Percentiles rank a stretch among this genome's conserved stretches.
Evolutionary conservation across 2,329 filamentous ascomycete species (phyloP).

Genomic region (Huntiella bhutanensis): DNA sequence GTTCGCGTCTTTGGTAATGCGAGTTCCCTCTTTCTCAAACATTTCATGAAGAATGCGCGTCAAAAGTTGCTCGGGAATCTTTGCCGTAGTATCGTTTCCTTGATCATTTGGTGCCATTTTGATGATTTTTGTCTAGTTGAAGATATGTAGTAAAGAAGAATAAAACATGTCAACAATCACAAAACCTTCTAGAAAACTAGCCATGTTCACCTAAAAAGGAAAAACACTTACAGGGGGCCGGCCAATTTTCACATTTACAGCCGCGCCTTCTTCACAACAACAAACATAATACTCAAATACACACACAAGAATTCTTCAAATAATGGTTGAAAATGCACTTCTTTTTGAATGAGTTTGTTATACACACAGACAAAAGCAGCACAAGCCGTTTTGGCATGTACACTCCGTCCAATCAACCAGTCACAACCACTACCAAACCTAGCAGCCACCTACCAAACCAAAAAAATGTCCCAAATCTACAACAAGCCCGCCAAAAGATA

Average conservation of each 20-base stretch:
- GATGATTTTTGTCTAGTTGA: too few relatives aligned
- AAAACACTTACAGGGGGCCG: too few relatives aligned
- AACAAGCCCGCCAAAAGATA: neutral
- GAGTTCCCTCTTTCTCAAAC: conserved; percentile 52
- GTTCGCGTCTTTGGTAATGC: conserved; percentile 62
- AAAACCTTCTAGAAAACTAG: too few relatives aligned
- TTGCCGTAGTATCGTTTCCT: conserved; percentile 9
- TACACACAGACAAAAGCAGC: conserved; percentile 10
- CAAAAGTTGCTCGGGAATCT: conserved; percentile 55
- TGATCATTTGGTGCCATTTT: too few relatives aligned
- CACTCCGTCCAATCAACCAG: conserved; percentile 7
- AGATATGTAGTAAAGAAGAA: too few relatives aligned
- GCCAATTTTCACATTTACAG: neutral
- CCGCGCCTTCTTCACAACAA: neutral
- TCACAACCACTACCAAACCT: conserved; percentile 2
- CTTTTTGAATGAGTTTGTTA: conserved; percentile 9
- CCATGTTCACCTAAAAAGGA: too few relatives aligned
- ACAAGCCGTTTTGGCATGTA: conserved; percentile 1
- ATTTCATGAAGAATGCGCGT: conserved; percentile 61
- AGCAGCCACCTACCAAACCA: neutral
- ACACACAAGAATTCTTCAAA: conserved; percentile 11
- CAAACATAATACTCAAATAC: neutral
- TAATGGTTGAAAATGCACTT: conserved; percentile 3
- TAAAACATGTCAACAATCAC: too few relatives aligned
- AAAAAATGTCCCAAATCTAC: neutral